Evolutionary conservation across 805 yeast species (phyloP).

Genomic region (Kluyveromyces nonfermentans): DNA sequence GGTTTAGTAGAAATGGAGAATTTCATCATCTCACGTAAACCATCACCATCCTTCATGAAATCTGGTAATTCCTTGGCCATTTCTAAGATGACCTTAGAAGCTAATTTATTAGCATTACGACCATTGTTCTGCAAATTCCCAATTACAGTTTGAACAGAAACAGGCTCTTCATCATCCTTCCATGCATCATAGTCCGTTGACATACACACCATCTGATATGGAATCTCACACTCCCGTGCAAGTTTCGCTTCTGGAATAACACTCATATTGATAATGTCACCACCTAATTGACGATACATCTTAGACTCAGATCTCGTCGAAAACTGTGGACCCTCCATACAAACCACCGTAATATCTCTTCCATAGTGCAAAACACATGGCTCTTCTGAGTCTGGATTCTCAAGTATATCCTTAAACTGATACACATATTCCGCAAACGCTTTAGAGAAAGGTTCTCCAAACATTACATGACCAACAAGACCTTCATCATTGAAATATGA

Average conservation of each 20-base stretch:
- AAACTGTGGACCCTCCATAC: constrained; percentile 99
- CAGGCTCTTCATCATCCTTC: constrained; percentile 93
- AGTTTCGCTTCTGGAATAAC: constrained; percentile 95
- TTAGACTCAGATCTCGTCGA: constrained; percentile 93
- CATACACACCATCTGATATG: constrained; percentile 98
- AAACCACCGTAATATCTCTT: constrained; percentile 73
- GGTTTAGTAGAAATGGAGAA: constrained; percentile 71
- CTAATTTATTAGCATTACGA: constrained; percentile 73
- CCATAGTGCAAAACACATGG: constrained; percentile 63
- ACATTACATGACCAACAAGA: constrained; percentile 93
- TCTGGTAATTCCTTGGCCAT: constrained; percentile 52
- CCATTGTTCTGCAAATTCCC: constrained; percentile 83
- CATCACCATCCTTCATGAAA: constrained; percentile 55
- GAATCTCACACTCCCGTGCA: constrained; percentile 94
- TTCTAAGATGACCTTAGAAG: constrained; percentile 56
- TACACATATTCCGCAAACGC: constrained; percentile 58
- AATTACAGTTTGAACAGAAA: constrained; percentile 94
- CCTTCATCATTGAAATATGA: constrained; percentile 82
- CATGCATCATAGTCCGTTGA: constrained; percentile 98
- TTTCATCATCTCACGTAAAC: constrained; percentile 68
- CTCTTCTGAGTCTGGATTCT: constrained; percentile 39
- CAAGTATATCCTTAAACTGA: constrained; percentile 47
- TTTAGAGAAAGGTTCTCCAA: constrained; percentile 92
- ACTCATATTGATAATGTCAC: constrained; percentile 93
- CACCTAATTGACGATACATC: constrained; percentile 82